Base-by-base conservation (phyloP, 2,329 filamentous ascomycete species). In the Cladophialophora yegresii region DNA sequence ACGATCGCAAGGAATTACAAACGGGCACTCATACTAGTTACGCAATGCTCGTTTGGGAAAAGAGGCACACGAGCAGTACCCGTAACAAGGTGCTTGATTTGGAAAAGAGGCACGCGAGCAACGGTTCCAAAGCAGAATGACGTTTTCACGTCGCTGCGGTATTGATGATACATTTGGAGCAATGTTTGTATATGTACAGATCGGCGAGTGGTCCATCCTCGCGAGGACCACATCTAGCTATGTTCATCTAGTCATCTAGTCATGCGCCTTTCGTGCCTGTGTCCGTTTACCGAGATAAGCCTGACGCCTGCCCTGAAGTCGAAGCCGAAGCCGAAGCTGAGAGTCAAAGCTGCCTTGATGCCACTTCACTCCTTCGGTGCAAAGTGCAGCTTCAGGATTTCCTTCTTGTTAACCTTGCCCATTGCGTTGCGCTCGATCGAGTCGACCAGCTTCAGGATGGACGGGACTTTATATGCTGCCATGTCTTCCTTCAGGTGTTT, bases 361-460 rank as follows among this genome's bases (percentile, higher is more conserved):
- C n/a, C 10, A 33, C 30, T 22, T 61, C 54, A 65, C 58, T 58
- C 30, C 43, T 58, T 58, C 2, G 63, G 54, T 40, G 28, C 64
- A 73, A 84, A 84, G 2, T 83, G 77, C 64, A 78, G 73, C 61
- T 77, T 77, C 1, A 83, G 76, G 50, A 85, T 74, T 16, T 76
- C 74, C 71, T 84, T 84, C 72, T 85, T 85, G 66, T 85, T 85
- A 40, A 85, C 78, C 71, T 99, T 99, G 40, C 95, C 95, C 95
- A 99, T 99, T 32, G 93, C 93, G 79, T 99, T 99, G 72, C 92
- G 82, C 10, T 91, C 91, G 70, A 99, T 93, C 45, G 85, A 78
- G 20, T 90, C 86, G 33, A 98, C 87, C 5, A 96, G 79, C 75
- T 87, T 88, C 80, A 98, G 83, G 70, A 96, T 88, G 77, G 93